phyloP scores from a whole-genome alignment of 345 rosid species.

The Eucalyptus erythrocorys region DNA sequence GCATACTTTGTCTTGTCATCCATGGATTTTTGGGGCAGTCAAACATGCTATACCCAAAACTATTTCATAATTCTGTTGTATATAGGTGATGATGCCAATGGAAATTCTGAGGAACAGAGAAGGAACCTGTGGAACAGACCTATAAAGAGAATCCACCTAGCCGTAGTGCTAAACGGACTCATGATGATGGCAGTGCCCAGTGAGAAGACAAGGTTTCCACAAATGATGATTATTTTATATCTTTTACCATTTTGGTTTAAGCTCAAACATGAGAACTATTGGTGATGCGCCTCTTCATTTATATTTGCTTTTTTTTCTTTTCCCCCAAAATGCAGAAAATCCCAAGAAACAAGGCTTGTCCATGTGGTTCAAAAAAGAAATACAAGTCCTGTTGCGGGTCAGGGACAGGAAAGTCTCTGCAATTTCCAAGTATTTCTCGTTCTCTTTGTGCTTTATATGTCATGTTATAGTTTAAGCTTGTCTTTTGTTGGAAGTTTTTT shows the following conservation, averaged over 20 bases:
- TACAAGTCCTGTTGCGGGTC: conserved; percentile 85
- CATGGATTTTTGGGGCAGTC: not conserved
- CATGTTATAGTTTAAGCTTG: not conserved
- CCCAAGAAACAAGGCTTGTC: conserved; percentile 57
- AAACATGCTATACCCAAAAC: not conserved
- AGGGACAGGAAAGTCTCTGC: conserved; percentile 27
- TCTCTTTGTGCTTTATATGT: not conserved
- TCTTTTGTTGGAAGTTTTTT: not conserved
- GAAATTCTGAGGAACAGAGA: conserved; percentile 10
- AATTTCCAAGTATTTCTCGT: conserved; percentile 29
- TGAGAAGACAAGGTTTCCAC: conserved; percentile 46
- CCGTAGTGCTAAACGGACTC: conserved; percentile 9
- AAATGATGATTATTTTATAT: not conserved
- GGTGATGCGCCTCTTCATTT: not conserved
- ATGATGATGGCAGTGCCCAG: conserved; percentile 11
- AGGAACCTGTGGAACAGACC: conserved; percentile 14
- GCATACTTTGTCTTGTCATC: not conserved
- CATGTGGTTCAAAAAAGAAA: conserved; percentile 87
- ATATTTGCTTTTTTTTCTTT: not conserved
- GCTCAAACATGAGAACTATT: not conserved
- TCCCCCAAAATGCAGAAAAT: conserved; percentile 44
- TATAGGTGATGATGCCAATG: conserved; percentile 20
- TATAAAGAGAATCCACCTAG: conserved; percentile 11
- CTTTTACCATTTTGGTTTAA: not conserved
- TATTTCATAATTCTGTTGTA: not conserved